Conservation (phyloP, 116 monocot genomes). For the Cymodocea nodosa region DNA sequence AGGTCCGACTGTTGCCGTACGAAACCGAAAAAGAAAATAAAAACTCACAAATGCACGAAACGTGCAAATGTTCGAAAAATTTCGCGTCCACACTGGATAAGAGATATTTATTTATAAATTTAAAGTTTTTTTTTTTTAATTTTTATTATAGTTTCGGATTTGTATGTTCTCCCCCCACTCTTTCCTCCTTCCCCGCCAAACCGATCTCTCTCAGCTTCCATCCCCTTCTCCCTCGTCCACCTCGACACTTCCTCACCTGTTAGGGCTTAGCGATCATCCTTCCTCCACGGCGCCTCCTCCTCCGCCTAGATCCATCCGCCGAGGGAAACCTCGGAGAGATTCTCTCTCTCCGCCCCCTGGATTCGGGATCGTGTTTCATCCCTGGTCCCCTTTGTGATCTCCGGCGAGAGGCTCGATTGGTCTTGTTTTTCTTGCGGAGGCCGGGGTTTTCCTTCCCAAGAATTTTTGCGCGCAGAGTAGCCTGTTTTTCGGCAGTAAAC, state of each 20-base stretch:
- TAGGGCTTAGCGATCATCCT: not conserved
- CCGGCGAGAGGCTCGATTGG: not conserved
- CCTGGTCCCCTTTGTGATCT: not conserved
- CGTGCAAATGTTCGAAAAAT: no score
- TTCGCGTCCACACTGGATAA: no score
- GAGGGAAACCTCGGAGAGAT: not conserved
- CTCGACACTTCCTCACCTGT: not conserved
- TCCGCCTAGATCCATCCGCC: not conserved
- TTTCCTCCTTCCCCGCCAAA: slow-evolving; percentile 11
- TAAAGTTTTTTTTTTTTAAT: no score
- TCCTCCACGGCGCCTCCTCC: not conserved
- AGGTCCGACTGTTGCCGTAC: no score
- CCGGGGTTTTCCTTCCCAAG: not conserved
- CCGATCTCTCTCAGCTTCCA: slow-evolving; percentile 1
- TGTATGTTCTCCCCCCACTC: slow-evolving; percentile 3
- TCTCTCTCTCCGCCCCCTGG: not conserved
- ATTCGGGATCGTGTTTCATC: not conserved
- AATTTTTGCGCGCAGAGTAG: not conserved
- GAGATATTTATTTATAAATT: no score
- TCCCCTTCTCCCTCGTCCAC: not conserved
- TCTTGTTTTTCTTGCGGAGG: not conserved
- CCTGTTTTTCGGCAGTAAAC: no score
- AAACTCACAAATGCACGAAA: no score
- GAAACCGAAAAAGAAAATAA: no score
- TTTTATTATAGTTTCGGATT: not conserved